Base-by-base conservation (phyloP, 2,329 filamentous ascomycete genomes). In the Penicillium olsonii region DNA sequence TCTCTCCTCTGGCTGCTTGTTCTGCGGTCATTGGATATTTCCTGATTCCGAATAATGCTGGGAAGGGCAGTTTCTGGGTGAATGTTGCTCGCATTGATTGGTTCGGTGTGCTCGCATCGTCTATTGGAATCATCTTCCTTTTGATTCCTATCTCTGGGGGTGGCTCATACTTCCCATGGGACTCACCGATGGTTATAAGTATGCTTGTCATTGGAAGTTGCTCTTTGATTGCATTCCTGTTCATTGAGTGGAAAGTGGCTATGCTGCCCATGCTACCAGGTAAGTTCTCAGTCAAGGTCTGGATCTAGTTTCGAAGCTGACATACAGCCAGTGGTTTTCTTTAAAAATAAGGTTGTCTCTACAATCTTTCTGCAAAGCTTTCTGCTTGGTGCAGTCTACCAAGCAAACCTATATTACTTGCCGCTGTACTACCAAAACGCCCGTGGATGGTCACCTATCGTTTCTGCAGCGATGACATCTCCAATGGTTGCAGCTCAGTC, bases 61-160 rank as follows among this genome's bases (percentile, higher is more conserved):
- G 70, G 0, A 78, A 75, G 47, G 73, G 73, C 33, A 68, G 73
- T 9, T 67, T 80, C 31, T 67, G 68, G 33, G 73, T 77, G 37
- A 81, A 78, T 39, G 59, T 81, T 18, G 69, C 68, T 40, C 80
- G 79, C 37, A 82, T 87, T 46, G 84, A 87, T 62, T 84, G 79
- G 54, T 76, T 70, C 19, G 84, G 84, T 1, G 71, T 83, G 1
- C 48, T 84, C 10, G 73, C 77, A 2, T 80, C 78, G 4, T 81
- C 80, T 0, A 68, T 77, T 6, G 82, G 77, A 0, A 78, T 85
- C 22, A 78, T 87, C 9, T 73, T 86, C 11, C 57, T 87, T 2
- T 71, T 87, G 15, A 83, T 87, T 37, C 84, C 84, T 0, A 77
- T 87, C 11, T 85, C 83, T 2, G 82, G 82, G 14, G 82, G 80